Evolutionary conservation across 139 green algal genomes (phyloP).

Genomic region (Picochlorum sp.): DNA sequence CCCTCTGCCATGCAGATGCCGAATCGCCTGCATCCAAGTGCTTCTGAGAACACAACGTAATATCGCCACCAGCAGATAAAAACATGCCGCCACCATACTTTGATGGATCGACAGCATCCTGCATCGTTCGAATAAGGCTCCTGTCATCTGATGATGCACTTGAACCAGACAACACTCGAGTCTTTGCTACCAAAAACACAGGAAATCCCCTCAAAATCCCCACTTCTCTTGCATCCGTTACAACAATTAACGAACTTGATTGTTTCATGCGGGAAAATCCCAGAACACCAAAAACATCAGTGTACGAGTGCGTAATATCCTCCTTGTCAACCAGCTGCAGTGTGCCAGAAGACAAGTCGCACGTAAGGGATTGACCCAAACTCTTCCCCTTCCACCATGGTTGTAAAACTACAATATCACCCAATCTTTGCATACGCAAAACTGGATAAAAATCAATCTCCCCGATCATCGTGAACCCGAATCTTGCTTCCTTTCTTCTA

Average conservation of each 20-base stretch:
- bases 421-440: constrained; percentile 32
- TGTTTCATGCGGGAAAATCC: constrained; percentile 34
- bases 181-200: constrained; percentile 44
- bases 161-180: constrained; percentile 35
- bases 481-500: not conserved
- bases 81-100: constrained; percentile 53
- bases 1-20: constrained; percentile 23
- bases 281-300: constrained; percentile 33
- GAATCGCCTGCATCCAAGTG: constrained; percentile 13
- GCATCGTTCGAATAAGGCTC: not conserved
- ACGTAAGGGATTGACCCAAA: constrained; percentile 23
- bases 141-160: not conserved
- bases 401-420: constrained; percentile 33
- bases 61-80: constrained; percentile 60
- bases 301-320: constrained; percentile 16
- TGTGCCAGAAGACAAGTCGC: constrained; percentile 33
- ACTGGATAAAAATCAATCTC: constrained; percentile 23
- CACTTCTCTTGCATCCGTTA: constrained; percentile 46
- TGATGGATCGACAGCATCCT: not conserved
- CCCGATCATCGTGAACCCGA: not conserved
- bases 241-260: constrained; percentile 36
- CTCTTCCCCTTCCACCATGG: constrained; percentile 17
- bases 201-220: constrained; percentile 38
- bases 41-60: constrained; percentile 68
- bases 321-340: constrained; percentile 26